Percentiles rank a stretch among this genome's conserved stretches.
phyloP scores from a whole-genome alignment of 768 basidiomycete species.

The Russula abietina region DNA sequence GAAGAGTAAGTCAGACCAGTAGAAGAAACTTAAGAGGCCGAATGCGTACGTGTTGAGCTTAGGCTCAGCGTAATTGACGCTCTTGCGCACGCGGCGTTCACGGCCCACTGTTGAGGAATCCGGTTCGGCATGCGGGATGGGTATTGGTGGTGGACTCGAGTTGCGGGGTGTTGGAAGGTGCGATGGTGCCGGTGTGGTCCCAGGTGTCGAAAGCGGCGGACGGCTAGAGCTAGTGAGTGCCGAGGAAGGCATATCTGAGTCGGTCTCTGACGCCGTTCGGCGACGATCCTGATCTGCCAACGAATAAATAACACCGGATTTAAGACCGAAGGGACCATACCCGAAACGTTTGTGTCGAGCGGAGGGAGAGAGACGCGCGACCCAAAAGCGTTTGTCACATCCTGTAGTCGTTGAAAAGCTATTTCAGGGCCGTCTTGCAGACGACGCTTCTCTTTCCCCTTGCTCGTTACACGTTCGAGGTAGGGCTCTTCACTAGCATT shows the following conservation, averaged over 20 bases:
- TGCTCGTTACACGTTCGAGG: slow-evolving; percentile 36
- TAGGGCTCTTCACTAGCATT: slow-evolving; percentile 36
- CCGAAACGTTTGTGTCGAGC: slow-evolving; percentile 34
- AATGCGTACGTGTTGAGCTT: slow-evolving; percentile 76
- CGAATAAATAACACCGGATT: slow-evolving; percentile 21
- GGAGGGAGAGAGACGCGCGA: slow-evolving; percentile 33
- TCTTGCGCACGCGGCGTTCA: slow-evolving; percentile 62
- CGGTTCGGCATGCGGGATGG: slow-evolving; percentile 28
- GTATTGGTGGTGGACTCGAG: slow-evolving; percentile 33
- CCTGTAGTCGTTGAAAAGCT: slow-evolving; percentile 46
- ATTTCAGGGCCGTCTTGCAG: slow-evolving; percentile 40
- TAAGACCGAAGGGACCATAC: slow-evolving; percentile 28
- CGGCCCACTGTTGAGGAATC: slow-evolving; percentile 30
- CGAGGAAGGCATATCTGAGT: slow-evolving; percentile 24
- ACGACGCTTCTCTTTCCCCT: slow-evolving; percentile 39
- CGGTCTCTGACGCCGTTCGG: slow-evolving; percentile 13
- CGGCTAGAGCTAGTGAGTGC: slow-evolving; percentile 33
- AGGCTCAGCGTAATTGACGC: slow-evolving; percentile 82
- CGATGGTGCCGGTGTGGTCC: slow-evolving; percentile 37
- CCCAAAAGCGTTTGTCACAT: slow-evolving; percentile 56
- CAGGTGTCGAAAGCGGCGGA: slow-evolving; percentile 39
- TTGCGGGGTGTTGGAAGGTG: slow-evolving; percentile 42
- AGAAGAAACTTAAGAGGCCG: neutral
- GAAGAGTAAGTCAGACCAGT: slow-evolving; percentile 3
- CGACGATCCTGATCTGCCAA: slow-evolving; percentile 18